Evolutionary conservation across 805 yeast species (phyloP).

Genomic region (Clavispora carvajalis): DNA sequence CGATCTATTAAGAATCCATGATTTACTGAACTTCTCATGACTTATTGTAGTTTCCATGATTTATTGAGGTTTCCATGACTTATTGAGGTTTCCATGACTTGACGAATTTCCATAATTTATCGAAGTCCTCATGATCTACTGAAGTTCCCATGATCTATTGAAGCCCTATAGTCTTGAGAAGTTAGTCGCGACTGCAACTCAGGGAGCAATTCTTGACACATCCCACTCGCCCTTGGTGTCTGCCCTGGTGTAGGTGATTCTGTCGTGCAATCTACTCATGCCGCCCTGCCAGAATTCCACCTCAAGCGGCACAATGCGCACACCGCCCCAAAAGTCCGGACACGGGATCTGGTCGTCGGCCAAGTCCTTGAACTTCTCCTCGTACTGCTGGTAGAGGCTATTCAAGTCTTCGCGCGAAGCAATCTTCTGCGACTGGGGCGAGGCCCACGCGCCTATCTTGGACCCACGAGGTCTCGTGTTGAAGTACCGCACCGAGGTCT

Average conservation of each 20-base stretch:
- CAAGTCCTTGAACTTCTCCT: constrained; percentile 52
- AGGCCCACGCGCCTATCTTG: constrained; percentile 94
- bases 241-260: constrained; percentile 67
- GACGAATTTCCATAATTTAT: no score
- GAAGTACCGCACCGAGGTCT: constrained; percentile 73
- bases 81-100: no score
- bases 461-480: constrained; percentile 89
- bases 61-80: no score
- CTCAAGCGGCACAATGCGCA: constrained; percentile 80
- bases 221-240: constrained; percentile 50
- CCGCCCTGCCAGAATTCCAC: constrained; percentile 99
- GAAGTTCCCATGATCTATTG: no score
- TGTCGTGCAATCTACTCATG: constrained; percentile 81
- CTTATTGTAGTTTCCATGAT: no score
- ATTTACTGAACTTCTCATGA: no score
- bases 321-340: constrained; percentile 95
- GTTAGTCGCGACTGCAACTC: no score
- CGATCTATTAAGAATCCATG: no score
- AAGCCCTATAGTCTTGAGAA: no score
- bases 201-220: constrained; percentile 70
- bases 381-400: constrained; percentile 39
- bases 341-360: constrained; percentile 68
- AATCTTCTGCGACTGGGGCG: constrained; percentile 74
- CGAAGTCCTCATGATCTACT: no score
- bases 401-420: constrained; percentile 61